Evolutionary conservation across 352 stramenopile genomes (phyloP).

Genomic region (Halophytophthora batemanensis): DNA sequence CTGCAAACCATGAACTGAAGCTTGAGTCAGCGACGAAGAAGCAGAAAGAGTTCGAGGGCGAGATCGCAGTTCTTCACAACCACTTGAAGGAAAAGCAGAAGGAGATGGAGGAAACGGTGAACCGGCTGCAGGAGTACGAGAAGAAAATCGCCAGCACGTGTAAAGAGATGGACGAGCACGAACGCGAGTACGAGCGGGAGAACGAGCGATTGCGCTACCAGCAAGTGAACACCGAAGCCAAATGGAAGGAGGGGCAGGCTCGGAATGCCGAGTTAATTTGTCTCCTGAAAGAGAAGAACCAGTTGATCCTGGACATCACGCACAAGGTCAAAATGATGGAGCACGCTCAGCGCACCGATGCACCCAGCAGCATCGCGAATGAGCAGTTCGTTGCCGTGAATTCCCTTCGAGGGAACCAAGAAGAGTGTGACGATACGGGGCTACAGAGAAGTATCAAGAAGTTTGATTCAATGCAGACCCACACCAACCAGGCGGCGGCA

Average conservation of each 20-base stretch:
- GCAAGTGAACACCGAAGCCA: conserved; percentile 26
- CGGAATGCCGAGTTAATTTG: conserved; percentile 54
- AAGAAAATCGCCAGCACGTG: conserved; percentile 63
- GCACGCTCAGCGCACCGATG: neutral
- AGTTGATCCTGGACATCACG: conserved; percentile 46
- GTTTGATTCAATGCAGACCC: too few relatives aligned
- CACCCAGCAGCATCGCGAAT: neutral
- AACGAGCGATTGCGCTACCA: conserved; percentile 40
- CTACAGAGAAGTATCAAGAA: neutral
- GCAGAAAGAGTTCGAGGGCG: conserved; percentile 22
- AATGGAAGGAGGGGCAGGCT: conserved; percentile 44
- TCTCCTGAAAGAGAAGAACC: conserved; percentile 72
- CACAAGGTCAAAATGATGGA: conserved; percentile 22
- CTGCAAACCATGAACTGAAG: conserved; percentile 14
- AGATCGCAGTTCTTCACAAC: conserved; percentile 27
- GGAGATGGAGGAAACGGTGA: conserved; percentile 63
- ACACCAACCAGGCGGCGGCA: too few relatives aligned
- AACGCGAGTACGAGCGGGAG: conserved; percentile 58
- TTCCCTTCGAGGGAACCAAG: conserved; percentile 1
- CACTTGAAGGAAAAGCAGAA: conserved; percentile 45
- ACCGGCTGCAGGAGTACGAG: conserved; percentile 73
- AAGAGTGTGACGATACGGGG: conserved; percentile 3
- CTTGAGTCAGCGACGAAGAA: conserved; percentile 11
- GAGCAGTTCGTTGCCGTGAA: conserved; percentile 4
- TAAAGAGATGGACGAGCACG: conserved; percentile 65